Conservation (phyloP, 2,329 filamentous ascomycete genomes). For the Blastomyces silverae region DNA sequence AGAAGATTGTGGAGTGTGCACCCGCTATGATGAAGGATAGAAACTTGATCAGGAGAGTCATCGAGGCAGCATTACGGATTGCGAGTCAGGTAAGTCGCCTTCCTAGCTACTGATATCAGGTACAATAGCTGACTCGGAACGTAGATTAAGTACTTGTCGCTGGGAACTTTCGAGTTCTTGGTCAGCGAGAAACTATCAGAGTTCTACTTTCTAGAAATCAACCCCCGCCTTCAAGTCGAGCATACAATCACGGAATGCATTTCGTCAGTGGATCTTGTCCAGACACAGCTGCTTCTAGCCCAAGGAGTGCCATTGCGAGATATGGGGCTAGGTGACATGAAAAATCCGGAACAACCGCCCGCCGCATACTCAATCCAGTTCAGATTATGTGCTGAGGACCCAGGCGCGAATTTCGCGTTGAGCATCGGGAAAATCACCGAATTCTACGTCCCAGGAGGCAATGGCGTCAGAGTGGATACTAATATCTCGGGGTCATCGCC, state of each 20-base stretch:
- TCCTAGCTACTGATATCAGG: neutral
- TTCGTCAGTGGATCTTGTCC: slow-evolving; percentile 49
- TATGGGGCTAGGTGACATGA: slow-evolving; percentile 30
- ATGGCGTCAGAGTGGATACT: slow-evolving; percentile 54
- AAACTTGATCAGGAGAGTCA: slow-evolving; percentile 43
- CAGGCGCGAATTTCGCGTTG: slow-evolving; percentile 48
- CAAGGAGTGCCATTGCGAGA: slow-evolving; percentile 43
- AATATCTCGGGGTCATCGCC: slow-evolving; percentile 43
- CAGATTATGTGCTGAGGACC: slow-evolving; percentile 53
- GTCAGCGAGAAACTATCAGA: slow-evolving; percentile 45
- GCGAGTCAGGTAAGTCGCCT: slow-evolving; percentile 38
- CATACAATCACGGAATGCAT: slow-evolving; percentile 57
- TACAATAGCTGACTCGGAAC: slow-evolving; percentile 20
- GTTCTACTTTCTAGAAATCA: slow-evolving; percentile 56
- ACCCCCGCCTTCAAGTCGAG: slow-evolving; percentile 56
- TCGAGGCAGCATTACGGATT: slow-evolving; percentile 50
- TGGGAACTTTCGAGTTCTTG: slow-evolving; percentile 61
- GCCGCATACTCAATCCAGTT: slow-evolving; percentile 49
- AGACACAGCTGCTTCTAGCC: slow-evolving; percentile 49
- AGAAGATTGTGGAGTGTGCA: slow-evolving; percentile 56
- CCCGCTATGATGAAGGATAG: slow-evolving; percentile 48
- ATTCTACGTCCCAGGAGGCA: slow-evolving; percentile 51
- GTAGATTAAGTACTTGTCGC: slow-evolving; percentile 49
- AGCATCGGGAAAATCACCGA: slow-evolving; percentile 54
- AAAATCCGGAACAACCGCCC: slow-evolving; percentile 34